phyloP scores from a whole-genome alignment of 441 rosid genomes.

The Populus hybrid region DNA sequence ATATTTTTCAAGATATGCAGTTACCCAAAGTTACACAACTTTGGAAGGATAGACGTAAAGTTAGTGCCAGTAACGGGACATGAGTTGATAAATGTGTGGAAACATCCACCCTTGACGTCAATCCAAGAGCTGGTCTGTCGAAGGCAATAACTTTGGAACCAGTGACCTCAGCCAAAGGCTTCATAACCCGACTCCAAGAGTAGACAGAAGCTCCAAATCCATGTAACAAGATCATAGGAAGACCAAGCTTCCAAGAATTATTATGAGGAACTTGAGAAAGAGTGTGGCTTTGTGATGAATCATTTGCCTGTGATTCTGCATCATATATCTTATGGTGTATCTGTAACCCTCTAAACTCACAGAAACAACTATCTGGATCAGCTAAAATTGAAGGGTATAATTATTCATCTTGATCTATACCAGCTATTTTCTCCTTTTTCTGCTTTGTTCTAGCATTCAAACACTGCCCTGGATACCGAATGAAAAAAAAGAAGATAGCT shows the following conservation, averaged over 20 bases:
- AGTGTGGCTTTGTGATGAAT: conserved; percentile 2
- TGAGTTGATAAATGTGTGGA: background rate
- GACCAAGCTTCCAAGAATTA: conserved; percentile 15
- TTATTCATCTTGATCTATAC: conserved; percentile 65
- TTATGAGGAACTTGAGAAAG: conserved; percentile 9
- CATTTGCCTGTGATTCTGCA: conserved; percentile 27
- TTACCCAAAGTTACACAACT: background rate
- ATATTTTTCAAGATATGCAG: background rate
- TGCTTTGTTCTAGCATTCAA: conserved; percentile 22
- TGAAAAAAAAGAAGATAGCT: background rate
- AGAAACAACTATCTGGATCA: conserved; percentile 85
- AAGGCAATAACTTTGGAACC: conserved; percentile 77
- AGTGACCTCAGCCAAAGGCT: conserved; percentile 55
- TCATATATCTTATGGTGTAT: conserved; percentile 68
- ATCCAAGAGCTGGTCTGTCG: conserved; percentile 88
- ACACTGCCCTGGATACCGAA: conserved; percentile 28
- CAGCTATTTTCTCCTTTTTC: conserved; percentile 40
- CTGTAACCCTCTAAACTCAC: conserved; percentile 75
- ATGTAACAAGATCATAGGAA: conserved; percentile 73
- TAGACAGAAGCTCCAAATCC: conserved; percentile 93
- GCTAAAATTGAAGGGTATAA: conserved; percentile 60
- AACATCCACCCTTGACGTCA: conserved; percentile 45
- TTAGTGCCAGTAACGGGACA: conserved; percentile 13
- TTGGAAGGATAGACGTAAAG: background rate
- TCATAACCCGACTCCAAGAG: conserved; percentile 78